Percentiles rank a stretch among this genome's conserved stretches.
These are phyloP conservation scores for Aureobasidium namibiae DNA, from an alignment of 2,329 filamentous ascomycete genomes.

Conservation along the genomic window DNA sequence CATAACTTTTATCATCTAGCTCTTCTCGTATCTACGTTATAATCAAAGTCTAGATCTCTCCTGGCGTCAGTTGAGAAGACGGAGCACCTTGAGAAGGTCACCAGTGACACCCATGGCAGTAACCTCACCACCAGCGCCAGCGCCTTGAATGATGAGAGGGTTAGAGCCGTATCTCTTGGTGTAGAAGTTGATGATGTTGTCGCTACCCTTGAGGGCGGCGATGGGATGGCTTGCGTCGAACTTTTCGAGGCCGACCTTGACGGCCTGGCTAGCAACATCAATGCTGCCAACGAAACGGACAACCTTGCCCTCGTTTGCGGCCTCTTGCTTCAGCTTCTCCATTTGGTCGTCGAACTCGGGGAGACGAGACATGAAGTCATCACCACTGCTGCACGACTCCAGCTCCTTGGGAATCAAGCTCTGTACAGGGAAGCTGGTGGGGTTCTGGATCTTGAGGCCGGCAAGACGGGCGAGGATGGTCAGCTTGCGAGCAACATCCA, in stretches of 20 bases:
- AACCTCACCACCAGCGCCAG: conserved; percentile 83
- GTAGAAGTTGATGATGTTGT: conserved; percentile 99
- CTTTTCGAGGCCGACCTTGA: conserved; percentile 88
- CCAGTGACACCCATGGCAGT: conserved; percentile 97
- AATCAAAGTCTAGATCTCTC: not conserved
- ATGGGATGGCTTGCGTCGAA: conserved; percentile 79
- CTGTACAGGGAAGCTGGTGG: conserved; percentile 86
- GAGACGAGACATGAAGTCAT: conserved; percentile 77
- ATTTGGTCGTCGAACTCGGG: conserved; percentile 81
- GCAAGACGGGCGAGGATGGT: conserved; percentile 86
- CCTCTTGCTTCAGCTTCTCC: conserved; percentile 78
- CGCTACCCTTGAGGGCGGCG: conserved; percentile 88
- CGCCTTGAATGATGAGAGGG: conserved; percentile 89
- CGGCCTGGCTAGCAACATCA: conserved; percentile 67
- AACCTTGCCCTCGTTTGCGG: conserved; percentile 80
- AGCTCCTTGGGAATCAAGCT: conserved; percentile 85
- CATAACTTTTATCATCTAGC: not conserved
- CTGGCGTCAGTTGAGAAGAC: conserved; percentile 45
- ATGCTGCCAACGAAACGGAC: conserved; percentile 91
- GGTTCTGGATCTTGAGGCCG: conserved; percentile 71
- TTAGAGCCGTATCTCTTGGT: conserved; percentile 88
- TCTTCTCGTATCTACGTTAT: not conserved
- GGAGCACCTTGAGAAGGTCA: conserved; percentile 82
- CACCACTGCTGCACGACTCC: conserved; percentile 64
- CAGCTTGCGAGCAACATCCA: conserved; percentile 90